Evolutionary conservation across 192 early-diverging fungal species (phyloP).

Genomic region (Coemansia sp.): DNA sequence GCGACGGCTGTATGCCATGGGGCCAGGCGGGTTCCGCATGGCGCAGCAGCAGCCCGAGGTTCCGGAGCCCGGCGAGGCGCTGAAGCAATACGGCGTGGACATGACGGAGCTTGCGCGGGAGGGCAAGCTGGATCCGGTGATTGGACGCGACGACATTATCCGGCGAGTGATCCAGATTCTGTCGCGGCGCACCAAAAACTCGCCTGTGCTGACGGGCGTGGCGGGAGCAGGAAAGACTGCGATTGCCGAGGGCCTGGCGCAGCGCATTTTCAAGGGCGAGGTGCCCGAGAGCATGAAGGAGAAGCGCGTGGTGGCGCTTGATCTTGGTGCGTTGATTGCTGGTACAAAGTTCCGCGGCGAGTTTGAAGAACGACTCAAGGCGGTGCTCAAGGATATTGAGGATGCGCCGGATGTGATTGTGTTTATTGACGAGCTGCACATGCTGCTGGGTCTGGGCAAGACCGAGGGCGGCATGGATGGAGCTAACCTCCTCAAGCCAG

Average conservation of each 20-base stretch:
- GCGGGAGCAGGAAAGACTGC: slow-evolving; percentile 82
- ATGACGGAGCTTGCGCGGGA: slow-evolving; percentile 69
- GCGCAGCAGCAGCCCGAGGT: slow-evolving; percentile 33
- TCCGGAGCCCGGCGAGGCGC: slow-evolving; percentile 49
- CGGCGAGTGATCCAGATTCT: slow-evolving; percentile 73
- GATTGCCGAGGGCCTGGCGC: slow-evolving; percentile 76
- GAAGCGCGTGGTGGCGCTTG: slow-evolving; percentile 67
- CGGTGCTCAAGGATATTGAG: slow-evolving; percentile 65
- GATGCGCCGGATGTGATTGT: slow-evolving; percentile 72
- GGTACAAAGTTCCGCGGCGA: slow-evolving; percentile 65
- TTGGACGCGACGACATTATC: slow-evolving; percentile 75
- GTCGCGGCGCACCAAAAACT: slow-evolving; percentile 76
- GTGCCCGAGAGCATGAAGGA: slow-evolving; percentile 77
- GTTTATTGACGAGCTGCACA: slow-evolving; percentile 81
- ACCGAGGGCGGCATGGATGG: slow-evolving; percentile 77
- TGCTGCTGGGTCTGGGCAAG: slow-evolving; percentile 69
- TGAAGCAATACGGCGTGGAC: slow-evolving; percentile 64
- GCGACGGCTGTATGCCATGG: too few species aligned
- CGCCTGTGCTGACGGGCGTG: slow-evolving; percentile 72
- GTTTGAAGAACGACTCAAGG: slow-evolving; percentile 79
- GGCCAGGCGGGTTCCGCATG: slow-evolving; percentile 48
- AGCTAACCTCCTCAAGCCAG: slow-evolving; percentile 77
- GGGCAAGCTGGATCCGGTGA: slow-evolving; percentile 79
- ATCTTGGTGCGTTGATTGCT: slow-evolving; percentile 59
- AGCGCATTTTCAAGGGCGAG: slow-evolving; percentile 70